Evolutionary conservation across 169 alveolate genomes (phyloP).

Genomic region (Plasmodium coatneyi): DNA sequence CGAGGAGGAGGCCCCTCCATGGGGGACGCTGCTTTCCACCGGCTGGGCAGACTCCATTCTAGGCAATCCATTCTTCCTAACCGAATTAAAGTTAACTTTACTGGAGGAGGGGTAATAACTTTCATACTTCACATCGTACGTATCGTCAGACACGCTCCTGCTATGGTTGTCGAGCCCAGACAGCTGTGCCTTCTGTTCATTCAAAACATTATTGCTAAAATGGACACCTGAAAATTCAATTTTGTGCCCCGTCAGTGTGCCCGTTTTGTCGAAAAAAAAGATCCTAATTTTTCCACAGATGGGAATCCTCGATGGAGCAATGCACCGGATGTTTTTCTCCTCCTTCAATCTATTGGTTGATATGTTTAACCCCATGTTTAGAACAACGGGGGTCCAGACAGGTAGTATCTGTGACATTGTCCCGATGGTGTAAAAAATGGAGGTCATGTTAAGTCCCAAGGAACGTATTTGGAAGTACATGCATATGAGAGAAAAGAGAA

Average conservation of each 20-base stretch:
- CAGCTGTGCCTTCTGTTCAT: slow-evolving; percentile 2
- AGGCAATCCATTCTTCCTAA: neutral
- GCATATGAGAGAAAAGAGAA: slow-evolving; percentile 80
- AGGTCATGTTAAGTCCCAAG: slow-evolving; percentile 87
- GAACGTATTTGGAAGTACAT: slow-evolving; percentile 80
- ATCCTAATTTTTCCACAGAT: slow-evolving; percentile 96
- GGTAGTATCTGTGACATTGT: slow-evolving; percentile 91
- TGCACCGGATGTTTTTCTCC: slow-evolving; percentile 90
- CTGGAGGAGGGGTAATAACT: neutral
- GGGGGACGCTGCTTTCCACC: neutral
- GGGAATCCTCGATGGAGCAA: slow-evolving; percentile 96
- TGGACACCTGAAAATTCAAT: slow-evolving; percentile 87
- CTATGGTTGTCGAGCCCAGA: neutral
- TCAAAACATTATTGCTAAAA: slow-evolving; percentile 60
- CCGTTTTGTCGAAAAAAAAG: slow-evolving; percentile 98
- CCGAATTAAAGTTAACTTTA: neutral
- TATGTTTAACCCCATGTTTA: slow-evolving; percentile 93
- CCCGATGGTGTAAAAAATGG: slow-evolving; percentile 90
- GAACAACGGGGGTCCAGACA: slow-evolving; percentile 96
- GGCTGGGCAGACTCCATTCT: neutral
- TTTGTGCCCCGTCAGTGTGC: slow-evolving; percentile 96
- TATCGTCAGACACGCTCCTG: neutral
- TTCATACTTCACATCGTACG: neutral
- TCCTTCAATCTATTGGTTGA: slow-evolving; percentile 92
- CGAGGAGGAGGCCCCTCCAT: neutral